These are phyloP conservation scores for Ogataea trehaloabstinens DNA, from an alignment of 805 yeast genomes.

Conservation along the genomic window DNA sequence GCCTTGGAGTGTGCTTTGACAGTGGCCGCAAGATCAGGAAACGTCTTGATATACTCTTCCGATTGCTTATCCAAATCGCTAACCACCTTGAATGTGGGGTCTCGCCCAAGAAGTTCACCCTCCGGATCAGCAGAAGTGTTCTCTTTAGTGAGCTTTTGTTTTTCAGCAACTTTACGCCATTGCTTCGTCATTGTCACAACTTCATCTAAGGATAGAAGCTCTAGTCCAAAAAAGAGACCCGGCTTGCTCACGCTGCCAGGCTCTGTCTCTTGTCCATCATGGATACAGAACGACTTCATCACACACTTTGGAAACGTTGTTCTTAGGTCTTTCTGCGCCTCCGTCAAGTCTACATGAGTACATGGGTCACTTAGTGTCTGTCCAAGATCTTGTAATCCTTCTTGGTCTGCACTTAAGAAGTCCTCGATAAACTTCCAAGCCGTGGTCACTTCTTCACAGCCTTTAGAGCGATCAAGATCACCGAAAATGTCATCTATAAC, in stretches of 20 bases:
- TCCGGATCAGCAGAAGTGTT: neutral
- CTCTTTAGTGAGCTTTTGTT: constrained; percentile 20
- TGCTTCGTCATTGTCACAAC: constrained; percentile 72
- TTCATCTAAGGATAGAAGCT: constrained; percentile 73
- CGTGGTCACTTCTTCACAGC: constrained; percentile 68
- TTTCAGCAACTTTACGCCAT: constrained; percentile 73
- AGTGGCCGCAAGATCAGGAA: constrained; percentile 26
- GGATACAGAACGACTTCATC: constrained; percentile 64
- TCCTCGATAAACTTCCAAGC: constrained; percentile 82
- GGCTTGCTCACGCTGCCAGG: constrained; percentile 62
- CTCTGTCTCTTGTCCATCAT: constrained; percentile 83
- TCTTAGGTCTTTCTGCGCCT: constrained; percentile 75
- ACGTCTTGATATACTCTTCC: constrained; percentile 16
- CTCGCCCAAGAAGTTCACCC: constrained; percentile 8
- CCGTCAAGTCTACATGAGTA: constrained; percentile 67
- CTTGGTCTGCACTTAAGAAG: constrained; percentile 50
- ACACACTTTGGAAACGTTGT: constrained; percentile 73
- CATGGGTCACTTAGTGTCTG: constrained; percentile 60
- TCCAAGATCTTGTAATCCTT: constrained; percentile 66
- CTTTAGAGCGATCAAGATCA: constrained; percentile 41
- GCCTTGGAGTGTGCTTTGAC: constrained; percentile 20
- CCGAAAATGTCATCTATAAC: constrained; percentile 32
- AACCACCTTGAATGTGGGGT: constrained; percentile 19
- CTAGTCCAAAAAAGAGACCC: constrained; percentile 76
- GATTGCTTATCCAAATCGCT: constrained; percentile 13